Percentiles rank a stretch among this genome's conserved stretches.
Conservation (phyloP, 257 asterid species). For the Solanum neorickii region DNA sequence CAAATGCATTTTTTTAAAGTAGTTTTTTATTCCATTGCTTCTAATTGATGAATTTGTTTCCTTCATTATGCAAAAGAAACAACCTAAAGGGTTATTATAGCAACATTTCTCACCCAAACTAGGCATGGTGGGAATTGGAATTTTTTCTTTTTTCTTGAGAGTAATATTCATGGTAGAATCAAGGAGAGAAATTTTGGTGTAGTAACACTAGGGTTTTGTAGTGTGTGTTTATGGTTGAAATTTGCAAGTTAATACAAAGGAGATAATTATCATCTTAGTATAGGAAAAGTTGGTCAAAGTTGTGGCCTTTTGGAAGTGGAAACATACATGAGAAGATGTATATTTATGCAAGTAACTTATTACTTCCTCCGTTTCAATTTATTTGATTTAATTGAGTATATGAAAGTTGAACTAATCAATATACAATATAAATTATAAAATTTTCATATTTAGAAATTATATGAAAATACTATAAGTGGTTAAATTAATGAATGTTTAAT, state of each 20-base stretch:
- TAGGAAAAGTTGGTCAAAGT: not conserved
- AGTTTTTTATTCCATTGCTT: slow-evolving; percentile 20
- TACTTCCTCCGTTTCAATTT: not conserved
- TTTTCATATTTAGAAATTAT: no score
- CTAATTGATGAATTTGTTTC: slow-evolving; percentile 32
- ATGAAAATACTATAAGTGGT: no score
- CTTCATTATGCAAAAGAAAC: slow-evolving; percentile 69
- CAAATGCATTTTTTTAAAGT: slow-evolving; percentile 23
- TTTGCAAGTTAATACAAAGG: not conserved
- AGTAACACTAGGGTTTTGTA: not conserved
- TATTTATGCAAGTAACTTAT: no score
- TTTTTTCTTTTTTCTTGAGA: not conserved
- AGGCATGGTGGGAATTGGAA: slow-evolving; percentile 13
- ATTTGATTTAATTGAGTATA: not conserved
- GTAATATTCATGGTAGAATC: not conserved
- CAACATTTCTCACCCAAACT: slow-evolving; percentile 3
- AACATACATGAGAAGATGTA: not conserved
- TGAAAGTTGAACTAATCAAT: not conserved
- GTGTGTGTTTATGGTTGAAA: not conserved
- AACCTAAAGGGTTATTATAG: slow-evolving; percentile 16
- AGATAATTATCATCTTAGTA: not conserved
- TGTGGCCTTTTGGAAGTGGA: slow-evolving; percentile 6
- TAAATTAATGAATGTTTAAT: no score
- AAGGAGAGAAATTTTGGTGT: not conserved
- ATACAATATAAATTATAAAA: no score